Evolutionary conservation across 768 basidiomycete species (phyloP).

Genomic region (Termitomyces sp.): DNA sequence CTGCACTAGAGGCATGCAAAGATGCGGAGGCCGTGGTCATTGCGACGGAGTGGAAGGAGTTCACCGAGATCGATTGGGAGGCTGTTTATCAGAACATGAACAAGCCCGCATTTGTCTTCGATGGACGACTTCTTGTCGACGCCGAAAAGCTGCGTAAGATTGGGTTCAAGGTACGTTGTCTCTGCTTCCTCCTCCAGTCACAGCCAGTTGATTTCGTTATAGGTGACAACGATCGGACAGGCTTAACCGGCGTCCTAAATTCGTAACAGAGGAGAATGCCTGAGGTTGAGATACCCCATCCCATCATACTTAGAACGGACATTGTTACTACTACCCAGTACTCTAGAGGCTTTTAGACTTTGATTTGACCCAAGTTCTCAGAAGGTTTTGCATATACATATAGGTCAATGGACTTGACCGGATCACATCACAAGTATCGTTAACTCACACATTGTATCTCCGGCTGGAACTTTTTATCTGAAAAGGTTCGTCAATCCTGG

Average conservation of each 20-base stretch:
- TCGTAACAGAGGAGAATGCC: background rate
- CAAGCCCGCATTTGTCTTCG: slow-evolving; percentile 98
- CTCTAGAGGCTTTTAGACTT: slow-evolving; percentile 3
- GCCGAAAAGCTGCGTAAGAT: slow-evolving; percentile 75
- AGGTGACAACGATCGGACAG: slow-evolving; percentile 63
- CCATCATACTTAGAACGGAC: slow-evolving; percentile 7
- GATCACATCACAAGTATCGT: too few species aligned
- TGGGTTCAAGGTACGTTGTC: slow-evolving; percentile 75
- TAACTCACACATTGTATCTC: too few species aligned
- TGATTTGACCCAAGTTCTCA: background rate
- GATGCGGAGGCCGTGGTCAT: slow-evolving; percentile 91
- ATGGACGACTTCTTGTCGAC: slow-evolving; percentile 87
- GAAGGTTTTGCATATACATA: too few species aligned
- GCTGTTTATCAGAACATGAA: slow-evolving; percentile 84
- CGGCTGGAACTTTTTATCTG: too few species aligned
- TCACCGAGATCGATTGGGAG: slow-evolving; percentile 89
- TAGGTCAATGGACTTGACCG: too few species aligned
- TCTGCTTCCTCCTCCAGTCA: background rate
- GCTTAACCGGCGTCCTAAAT: slow-evolving; percentile 9
- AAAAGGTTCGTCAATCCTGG: too few species aligned
- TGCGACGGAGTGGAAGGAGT: slow-evolving; percentile 98
- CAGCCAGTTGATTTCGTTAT: background rate
- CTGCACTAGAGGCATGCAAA: slow-evolving; percentile 85
- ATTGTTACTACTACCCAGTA: slow-evolving; percentile 1
- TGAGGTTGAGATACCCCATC: slow-evolving; percentile 8